Percentiles rank a stretch among this genome's conserved stretches.
Evolutionary conservation across 805 yeast species (phyloP).

Genomic region (Candida chauliodis): DNA sequence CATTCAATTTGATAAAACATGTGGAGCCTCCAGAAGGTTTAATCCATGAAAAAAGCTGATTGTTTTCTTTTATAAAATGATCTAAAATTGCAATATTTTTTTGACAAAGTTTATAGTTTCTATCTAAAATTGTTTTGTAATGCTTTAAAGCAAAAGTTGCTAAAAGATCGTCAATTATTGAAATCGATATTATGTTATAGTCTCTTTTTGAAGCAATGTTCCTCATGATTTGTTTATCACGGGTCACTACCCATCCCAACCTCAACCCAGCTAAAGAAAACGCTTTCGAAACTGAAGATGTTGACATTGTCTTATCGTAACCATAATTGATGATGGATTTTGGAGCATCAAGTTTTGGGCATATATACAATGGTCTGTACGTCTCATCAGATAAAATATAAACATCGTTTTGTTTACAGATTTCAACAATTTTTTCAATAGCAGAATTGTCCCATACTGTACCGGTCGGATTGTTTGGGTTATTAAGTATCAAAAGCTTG

Average conservation of each 20-base stretch:
- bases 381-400: constrained; percentile 50
- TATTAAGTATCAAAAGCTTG: constrained; percentile 43
- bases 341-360: constrained; percentile 30
- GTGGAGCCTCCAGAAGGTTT: constrained; percentile 49
- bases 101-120: constrained; percentile 39
- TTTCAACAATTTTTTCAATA: constrained; percentile 30
- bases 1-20: constrained; percentile 35
- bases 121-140: constrained; percentile 28
- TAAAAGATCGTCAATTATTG: constrained; percentile 43
- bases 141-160: constrained; percentile 43
- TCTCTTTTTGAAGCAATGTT: constrained; percentile 42
- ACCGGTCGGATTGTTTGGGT: constrained; percentile 50
- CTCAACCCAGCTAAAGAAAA: constrained; percentile 52
- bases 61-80: constrained; percentile 25
- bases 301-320: constrained; percentile 41
- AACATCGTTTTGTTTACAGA: constrained; percentile 31
- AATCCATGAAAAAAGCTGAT: constrained; percentile 36
- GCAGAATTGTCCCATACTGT: constrained; percentile 32
- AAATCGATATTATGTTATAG: constrained; percentile 49
- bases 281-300: constrained; percentile 53
- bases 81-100: constrained; percentile 34
- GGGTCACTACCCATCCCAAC: constrained; percentile 49
- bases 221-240: constrained; percentile 24
- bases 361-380: constrained; percentile 47
- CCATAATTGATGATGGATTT: constrained; percentile 38